A percentile compares a stretch with the other conserved stretches of the same genome.
Conservation (phyloP, 1,284 basidiomycete genomes). For the Malassezia vespertilionis region DNA sequence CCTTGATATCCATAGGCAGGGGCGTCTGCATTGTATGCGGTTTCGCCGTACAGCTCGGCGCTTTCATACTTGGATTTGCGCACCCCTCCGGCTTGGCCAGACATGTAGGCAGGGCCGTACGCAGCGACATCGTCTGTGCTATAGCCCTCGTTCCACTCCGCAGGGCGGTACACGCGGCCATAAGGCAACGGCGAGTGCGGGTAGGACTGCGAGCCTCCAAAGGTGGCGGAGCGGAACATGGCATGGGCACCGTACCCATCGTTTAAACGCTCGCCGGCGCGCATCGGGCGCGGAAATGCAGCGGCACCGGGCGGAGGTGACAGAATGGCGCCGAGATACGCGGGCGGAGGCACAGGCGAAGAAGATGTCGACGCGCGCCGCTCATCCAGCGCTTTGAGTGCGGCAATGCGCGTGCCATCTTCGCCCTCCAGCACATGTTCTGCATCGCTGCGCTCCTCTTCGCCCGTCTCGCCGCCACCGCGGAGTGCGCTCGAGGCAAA, state of each 20-base stretch:
- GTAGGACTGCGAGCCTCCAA: neutral
- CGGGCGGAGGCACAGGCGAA: slow-evolving; percentile 9
- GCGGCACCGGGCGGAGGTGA: neutral
- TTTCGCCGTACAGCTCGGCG: slow-evolving; percentile 1
- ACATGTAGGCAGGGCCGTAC: too few species aligned
- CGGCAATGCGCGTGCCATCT: too few species aligned
- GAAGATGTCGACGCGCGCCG: neutral
- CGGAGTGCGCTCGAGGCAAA: slow-evolving; percentile 26
- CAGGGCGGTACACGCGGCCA: neutral
- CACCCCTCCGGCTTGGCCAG: too few species aligned
- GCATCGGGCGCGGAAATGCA: neutral
- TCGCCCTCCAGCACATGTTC: neutral
- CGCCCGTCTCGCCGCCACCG: neutral
- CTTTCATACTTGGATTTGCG: slow-evolving; percentile 10
- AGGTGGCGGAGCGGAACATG: slow-evolving; percentile 5
- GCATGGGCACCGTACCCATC: neutral
- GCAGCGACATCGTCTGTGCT: neutral
- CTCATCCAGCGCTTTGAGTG: slow-evolving; percentile 2
- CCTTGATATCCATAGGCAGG: slow-evolving; percentile 5
- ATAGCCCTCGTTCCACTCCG: slow-evolving; percentile 4
- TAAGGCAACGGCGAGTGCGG: neutral
- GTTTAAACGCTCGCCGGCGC: neutral
- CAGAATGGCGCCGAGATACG: neutral
- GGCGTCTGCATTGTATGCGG: neutral
- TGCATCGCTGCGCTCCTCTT: neutral